A percentile compares a stretch with the other conserved stretches of the same genome.
Conservation (phyloP, 495 filamentous ascomycete species). For the Tuber brumale region DNA sequence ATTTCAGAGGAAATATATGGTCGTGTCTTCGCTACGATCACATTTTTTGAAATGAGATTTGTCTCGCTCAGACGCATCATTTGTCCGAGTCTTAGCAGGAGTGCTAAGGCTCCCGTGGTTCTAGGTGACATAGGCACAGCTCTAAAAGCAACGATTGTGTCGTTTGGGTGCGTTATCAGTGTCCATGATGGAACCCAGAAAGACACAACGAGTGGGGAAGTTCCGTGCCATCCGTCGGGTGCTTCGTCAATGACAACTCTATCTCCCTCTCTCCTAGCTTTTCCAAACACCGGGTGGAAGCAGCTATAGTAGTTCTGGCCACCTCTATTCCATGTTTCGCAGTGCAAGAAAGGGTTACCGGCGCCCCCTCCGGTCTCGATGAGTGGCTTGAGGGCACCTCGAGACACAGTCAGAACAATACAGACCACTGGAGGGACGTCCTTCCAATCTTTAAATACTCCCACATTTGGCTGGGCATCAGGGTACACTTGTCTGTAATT, state of each 20-base stretch:
- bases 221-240: conserved; percentile 38
- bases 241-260: conserved; percentile 38
- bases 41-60: conserved; percentile 24
- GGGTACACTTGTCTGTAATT: conserved; percentile 6
- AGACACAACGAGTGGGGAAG: conserved; percentile 37
- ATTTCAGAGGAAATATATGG: conserved; percentile 27
- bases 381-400: conserved; percentile 28
- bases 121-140: neutral
- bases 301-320: conserved; percentile 40
- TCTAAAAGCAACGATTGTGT: conserved; percentile 32
- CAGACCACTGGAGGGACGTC: conserved; percentile 40
- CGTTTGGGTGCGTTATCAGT: conserved; percentile 33
- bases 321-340: conserved; percentile 15
- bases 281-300: conserved; percentile 42
- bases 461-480: conserved; percentile 6
- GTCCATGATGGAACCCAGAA: conserved; percentile 41
- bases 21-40: conserved; percentile 21
- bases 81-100: conserved; percentile 12
- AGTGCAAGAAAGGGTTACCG: conserved; percentile 36
- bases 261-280: conserved; percentile 22
- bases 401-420: conserved; percentile 42
- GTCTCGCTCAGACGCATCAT: conserved; percentile 12
- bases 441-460: conserved; percentile 34
- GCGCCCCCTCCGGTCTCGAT: conserved; percentile 24
- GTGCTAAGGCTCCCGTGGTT: neutral